Conservation (phyloP, 306 rosid genomes). For the Rubus idaeus region DNA sequence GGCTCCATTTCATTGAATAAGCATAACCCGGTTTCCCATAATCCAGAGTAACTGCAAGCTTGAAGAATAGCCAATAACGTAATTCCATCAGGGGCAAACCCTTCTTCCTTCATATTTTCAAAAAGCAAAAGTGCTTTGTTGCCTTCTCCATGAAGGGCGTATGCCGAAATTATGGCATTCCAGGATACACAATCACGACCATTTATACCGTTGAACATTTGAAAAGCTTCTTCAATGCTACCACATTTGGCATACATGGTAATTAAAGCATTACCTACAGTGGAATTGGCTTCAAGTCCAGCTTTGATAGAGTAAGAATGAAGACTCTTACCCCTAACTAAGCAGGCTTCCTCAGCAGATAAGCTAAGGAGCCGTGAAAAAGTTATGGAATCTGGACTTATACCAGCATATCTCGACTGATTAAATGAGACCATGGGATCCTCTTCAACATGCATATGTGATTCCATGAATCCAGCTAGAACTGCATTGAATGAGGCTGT, state of each 20-base stretch:
- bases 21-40: constrained; percentile 45
- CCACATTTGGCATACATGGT: constrained; percentile 64
- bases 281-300: constrained; percentile 40
- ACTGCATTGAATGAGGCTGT: constrained; percentile 48
- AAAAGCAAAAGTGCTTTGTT: constrained; percentile 39
- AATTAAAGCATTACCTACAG: constrained; percentile 44
- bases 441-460: constrained; percentile 28
- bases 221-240: constrained; percentile 40
- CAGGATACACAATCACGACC: constrained; percentile 35
- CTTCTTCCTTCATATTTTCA: constrained; percentile 42
- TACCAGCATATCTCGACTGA: constrained; percentile 35
- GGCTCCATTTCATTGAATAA: constrained; percentile 47
- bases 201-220: constrained; percentile 34
- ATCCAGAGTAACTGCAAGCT: constrained; percentile 50
- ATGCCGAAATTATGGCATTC: constrained; percentile 53
- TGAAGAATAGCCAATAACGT: constrained; percentile 50
- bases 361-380: constrained; percentile 43
- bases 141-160: constrained; percentile 48
- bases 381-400: constrained; percentile 36
- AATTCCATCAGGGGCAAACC: constrained; percentile 47
- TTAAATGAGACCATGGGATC: constrained; percentile 40
- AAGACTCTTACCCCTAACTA: constrained; percentile 47
- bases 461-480: constrained; percentile 46
- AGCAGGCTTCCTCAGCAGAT: constrained; percentile 46
- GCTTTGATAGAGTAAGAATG: constrained; percentile 42